Evolutionary conservation across 352 stramenopile genomes (phyloP).

Genomic region (Phytophthora citrophthora): DNA sequence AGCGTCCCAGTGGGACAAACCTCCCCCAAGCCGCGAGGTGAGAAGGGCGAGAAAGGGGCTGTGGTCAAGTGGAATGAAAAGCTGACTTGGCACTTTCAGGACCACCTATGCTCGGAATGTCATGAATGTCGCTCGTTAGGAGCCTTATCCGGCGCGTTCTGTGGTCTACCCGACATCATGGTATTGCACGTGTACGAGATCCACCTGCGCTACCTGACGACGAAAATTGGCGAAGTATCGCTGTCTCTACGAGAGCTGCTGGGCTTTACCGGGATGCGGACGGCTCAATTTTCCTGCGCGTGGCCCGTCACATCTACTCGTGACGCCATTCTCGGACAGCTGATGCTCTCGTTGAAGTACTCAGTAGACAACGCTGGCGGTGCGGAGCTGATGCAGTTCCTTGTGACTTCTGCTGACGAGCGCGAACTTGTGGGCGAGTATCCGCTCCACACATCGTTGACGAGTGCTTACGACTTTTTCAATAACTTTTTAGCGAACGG

Average conservation of each 20-base stretch:
- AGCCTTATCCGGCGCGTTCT: slow-evolving; percentile 66
- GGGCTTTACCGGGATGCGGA: slow-evolving; percentile 74
- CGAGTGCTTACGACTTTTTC: slow-evolving; percentile 64
- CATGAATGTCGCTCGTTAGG: slow-evolving; percentile 69
- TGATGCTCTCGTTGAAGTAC: slow-evolving; percentile 76
- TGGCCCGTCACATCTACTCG: slow-evolving; percentile 77
- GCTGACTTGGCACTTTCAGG: slow-evolving; percentile 78
- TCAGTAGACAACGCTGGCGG: slow-evolving; percentile 57
- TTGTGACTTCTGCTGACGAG: slow-evolving; percentile 70
- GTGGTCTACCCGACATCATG: slow-evolving; percentile 78
- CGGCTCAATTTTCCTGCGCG: slow-evolving; percentile 57
- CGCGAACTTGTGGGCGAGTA: slow-evolving; percentile 78
- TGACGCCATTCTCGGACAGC: slow-evolving; percentile 72
- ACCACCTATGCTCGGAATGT: slow-evolving; percentile 78
- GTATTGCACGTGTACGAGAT: slow-evolving; percentile 87
- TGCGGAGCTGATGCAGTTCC: slow-evolving; percentile 58
- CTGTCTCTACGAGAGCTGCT: slow-evolving; percentile 81
- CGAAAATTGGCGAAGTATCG: slow-evolving; percentile 82
- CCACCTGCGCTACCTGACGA: slow-evolving; percentile 82
- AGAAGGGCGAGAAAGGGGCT: slow-evolving; percentile 58
- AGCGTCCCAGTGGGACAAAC: slow-evolving; percentile 78
- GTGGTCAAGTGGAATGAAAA: slow-evolving; percentile 80
- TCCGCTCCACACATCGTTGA: slow-evolving; percentile 59
- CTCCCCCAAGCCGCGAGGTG: slow-evolving; percentile 65
- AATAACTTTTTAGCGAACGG: slow-evolving; percentile 71